Evolutionary conservation across 495 filamentous ascomycete species (phyloP).

Genomic region (Hypoxylon trugodes): DNA sequence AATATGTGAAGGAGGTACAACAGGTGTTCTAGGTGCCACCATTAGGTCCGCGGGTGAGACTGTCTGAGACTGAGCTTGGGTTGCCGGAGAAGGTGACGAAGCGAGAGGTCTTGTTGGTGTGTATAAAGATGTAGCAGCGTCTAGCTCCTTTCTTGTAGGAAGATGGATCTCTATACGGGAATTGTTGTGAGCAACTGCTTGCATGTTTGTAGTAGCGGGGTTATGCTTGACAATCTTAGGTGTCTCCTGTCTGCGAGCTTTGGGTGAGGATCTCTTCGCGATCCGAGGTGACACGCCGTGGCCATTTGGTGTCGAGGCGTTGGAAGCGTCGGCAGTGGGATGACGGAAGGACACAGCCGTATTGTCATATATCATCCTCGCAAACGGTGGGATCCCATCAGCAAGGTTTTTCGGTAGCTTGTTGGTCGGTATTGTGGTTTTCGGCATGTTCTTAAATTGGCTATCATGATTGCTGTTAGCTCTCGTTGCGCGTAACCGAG

Average conservation of each 20-base stretch:
- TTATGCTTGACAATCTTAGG: constrained; percentile 41
- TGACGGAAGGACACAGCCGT: constrained; percentile 49
- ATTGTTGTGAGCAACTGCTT: constrained; percentile 41
- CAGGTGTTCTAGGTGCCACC: constrained; percentile 33
- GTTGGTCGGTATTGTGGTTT: constrained; percentile 10
- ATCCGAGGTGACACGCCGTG: constrained; percentile 23
- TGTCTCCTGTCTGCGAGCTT: constrained; percentile 34
- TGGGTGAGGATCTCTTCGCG: constrained; percentile 35
- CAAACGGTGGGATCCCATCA: constrained; percentile 51
- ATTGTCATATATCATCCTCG: constrained; percentile 56
- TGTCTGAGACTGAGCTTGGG: constrained; percentile 39
- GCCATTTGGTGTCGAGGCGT: constrained; percentile 24
- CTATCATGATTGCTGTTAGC: constrained; percentile 52
- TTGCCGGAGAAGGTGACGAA: constrained; percentile 13
- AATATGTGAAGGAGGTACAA: constrained; percentile 18
- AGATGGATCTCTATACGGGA: constrained; percentile 44
- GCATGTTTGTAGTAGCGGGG: constrained; percentile 33
- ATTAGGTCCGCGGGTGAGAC: constrained; percentile 43
- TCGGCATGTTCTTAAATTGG: constrained; percentile 70
- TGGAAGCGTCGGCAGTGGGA: constrained; percentile 40
- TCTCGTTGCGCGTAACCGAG: constrained; percentile 2
- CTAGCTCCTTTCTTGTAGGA: constrained; percentile 38
- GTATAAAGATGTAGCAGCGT: constrained; percentile 26
- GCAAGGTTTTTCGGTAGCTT: constrained; percentile 36
- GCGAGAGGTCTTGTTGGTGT: constrained; percentile 15